A percentile compares a stretch with the other conserved stretches of the same genome.
Evolutionary conservation across 495 filamentous ascomycete genomes (phyloP).

Genomic region (Penicillium paradoxum): DNA sequence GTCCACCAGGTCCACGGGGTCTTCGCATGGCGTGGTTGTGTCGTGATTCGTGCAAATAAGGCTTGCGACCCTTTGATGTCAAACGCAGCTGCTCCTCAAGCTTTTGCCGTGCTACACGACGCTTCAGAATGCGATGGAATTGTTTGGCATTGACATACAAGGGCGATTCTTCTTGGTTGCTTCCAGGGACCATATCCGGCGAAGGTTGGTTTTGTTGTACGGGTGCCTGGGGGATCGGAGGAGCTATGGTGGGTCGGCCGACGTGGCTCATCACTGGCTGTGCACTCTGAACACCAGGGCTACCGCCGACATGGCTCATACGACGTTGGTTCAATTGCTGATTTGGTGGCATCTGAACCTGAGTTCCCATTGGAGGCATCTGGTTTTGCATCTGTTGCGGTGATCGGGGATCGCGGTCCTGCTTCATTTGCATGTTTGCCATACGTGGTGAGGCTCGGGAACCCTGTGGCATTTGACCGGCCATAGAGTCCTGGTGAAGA

Average conservation of each 20-base stretch:
- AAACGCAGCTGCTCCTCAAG: conserved; percentile 86
- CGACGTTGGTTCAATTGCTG: conserved; percentile 45
- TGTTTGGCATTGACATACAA: conserved; percentile 98
- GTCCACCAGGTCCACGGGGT: conserved; percentile 90
- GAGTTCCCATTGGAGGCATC: conserved; percentile 47
- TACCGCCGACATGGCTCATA: conserved; percentile 47
- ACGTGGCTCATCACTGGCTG: conserved; percentile 48
- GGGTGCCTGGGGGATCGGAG: conserved; percentile 44
- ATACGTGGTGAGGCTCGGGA: conserved; percentile 50
- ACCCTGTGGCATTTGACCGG: conserved; percentile 41
- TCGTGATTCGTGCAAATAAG: conserved; percentile 96
- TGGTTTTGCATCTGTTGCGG: conserved; percentile 46
- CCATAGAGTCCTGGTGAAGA: conserved; percentile 47
- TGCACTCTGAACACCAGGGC: conserved; percentile 42
- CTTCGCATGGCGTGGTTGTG: conserved; percentile 99
- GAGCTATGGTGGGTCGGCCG: conserved; percentile 43
- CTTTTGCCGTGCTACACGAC: conserved; percentile 86
- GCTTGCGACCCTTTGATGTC: conserved; percentile 92
- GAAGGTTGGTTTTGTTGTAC: conserved; percentile 69
- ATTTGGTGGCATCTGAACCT: conserved; percentile 44
- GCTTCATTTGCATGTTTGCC: conserved; percentile 46
- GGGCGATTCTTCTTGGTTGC: conserved; percentile 78
- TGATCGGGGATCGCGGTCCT: conserved; percentile 48
- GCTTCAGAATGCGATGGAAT: conserved; percentile 94
- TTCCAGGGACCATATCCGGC: conserved; percentile 71